A percentile compares a stretch with the other conserved stretches of the same genome.
phyloP scores from a whole-genome alignment of 140 eudicot genomes.

The Cichorium intybus region DNA sequence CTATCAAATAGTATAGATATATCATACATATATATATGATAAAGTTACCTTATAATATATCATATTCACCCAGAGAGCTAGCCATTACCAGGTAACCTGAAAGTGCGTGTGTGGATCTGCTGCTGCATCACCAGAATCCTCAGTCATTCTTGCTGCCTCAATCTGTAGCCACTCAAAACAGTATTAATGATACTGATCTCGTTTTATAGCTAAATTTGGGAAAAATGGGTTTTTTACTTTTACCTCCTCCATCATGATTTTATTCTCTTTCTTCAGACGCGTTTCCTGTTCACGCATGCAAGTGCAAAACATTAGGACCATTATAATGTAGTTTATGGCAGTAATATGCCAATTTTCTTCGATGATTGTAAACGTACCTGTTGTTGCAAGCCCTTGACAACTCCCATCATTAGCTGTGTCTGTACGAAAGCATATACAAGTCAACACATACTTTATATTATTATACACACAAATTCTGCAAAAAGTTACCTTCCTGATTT shows the following conservation, averaged over 20 bases:
- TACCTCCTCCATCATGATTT: conserved; percentile 4
- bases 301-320: neutral
- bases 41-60: too few species aligned
- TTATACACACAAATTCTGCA: too few species aligned
- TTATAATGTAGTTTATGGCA: too few species aligned
- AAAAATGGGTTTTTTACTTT: too few species aligned
- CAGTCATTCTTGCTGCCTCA: neutral
- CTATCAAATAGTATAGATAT: too few species aligned
- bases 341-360: too few species aligned
- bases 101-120: neutral
- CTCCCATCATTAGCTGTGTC: conserved; percentile 18
- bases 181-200: neutral
- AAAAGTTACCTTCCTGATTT: conserved; percentile 20
- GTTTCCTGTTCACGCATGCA: conserved; percentile 6
- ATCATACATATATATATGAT: too few species aligned
- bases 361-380: conserved; percentile 14
- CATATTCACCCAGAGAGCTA: too few species aligned
- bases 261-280: conserved; percentile 4
- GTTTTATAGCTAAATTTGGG: too few species aligned
- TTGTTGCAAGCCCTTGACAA: conserved; percentile 19
- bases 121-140: conserved; percentile 8
- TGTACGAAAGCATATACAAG: conserved; percentile 5
- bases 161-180: conserved; percentile 14
- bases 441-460: too few species aligned
- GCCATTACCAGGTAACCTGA: conserved; percentile 5